These are phyloP conservation scores for Lactarius tabidus DNA, from an alignment of 768 basidiomycete species.

Conservation along the genomic window DNA sequence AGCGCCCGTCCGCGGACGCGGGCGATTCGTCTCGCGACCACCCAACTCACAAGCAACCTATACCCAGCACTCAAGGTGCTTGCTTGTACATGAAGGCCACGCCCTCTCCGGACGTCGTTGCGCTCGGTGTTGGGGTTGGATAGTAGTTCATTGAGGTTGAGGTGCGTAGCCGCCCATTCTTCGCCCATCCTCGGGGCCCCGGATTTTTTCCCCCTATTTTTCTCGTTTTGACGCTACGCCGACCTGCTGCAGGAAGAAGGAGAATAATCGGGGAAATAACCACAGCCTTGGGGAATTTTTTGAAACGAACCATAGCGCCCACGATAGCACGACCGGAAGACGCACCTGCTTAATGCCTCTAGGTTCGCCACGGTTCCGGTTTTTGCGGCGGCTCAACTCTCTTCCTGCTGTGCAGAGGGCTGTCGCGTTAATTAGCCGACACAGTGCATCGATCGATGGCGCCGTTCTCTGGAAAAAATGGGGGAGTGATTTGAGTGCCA, in stretches of 20 bases:
- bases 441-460: not conserved
- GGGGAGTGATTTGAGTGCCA: not conserved
- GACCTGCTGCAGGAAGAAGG: not conserved
- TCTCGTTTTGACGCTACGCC: not conserved
- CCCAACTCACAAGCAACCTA: conserved; percentile 30
- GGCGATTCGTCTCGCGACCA: conserved; percentile 29
- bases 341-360: too few species aligned
- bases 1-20: not conserved
- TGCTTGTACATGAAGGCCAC: conserved; percentile 35
- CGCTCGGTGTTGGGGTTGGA: conserved; percentile 45
- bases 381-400: not conserved
- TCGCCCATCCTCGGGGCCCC: too few species aligned
- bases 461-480: not conserved
- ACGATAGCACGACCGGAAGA: too few species aligned
- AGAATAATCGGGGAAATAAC: not conserved
- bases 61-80: too few species aligned
- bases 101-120: conserved; percentile 42
- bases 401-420: not conserved
- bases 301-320: too few species aligned
- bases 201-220: not conserved
- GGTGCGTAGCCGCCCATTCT: too few species aligned
- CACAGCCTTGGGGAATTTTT: too few species aligned
- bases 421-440: not conserved
- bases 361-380: not conserved
- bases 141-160: not conserved